Evolutionary conservation across 2,329 filamentous ascomycete genomes (phyloP).

Genomic region (Hypocrella siamensis): DNA sequence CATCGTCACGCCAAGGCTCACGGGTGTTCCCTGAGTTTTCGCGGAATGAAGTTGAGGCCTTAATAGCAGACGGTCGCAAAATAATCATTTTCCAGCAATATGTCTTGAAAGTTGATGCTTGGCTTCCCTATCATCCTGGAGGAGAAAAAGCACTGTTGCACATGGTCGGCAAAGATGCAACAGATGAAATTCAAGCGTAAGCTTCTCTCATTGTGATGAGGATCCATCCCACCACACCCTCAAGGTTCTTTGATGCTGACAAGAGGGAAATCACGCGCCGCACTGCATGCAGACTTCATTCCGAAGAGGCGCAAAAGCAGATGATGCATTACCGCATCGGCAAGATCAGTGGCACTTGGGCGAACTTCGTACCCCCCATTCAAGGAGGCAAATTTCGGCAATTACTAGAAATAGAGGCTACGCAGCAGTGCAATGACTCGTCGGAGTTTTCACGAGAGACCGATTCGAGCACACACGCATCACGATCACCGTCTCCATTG

Average conservation of each 20-base stretch:
- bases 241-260: background rate
- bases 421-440: conserved; percentile 3
- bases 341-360: conserved; percentile 64
- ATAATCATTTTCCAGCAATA: conserved; percentile 69
- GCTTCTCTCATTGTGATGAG: conserved; percentile 14
- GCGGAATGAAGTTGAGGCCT: conserved; percentile 37
- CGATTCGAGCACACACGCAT: conserved; percentile 32
- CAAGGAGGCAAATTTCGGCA: conserved; percentile 68
- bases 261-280: no score
- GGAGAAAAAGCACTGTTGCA: conserved; percentile 83
- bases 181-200: conserved; percentile 84
- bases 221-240: conserved; percentile 8
- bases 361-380: conserved; percentile 79
- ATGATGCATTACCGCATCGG: conserved; percentile 82
- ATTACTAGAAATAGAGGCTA: conserved; percentile 18
- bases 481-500: conserved; percentile 34
- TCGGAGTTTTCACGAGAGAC: conserved; percentile 8
- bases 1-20: background rate
- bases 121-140: conserved; percentile 81
- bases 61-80: conserved; percentile 68
- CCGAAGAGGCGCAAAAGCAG: conserved; percentile 52
- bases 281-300: conserved; percentile 90
- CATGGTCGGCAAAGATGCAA: conserved; percentile 87
- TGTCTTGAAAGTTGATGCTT: conserved; percentile 78
- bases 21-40: conserved; percentile 20